Percentiles rank a stretch among this genome's conserved stretches.
Evolutionary conservation across 1,284 basidiomycete species (phyloP).

Genomic region (Earliella scabrosa): DNA sequence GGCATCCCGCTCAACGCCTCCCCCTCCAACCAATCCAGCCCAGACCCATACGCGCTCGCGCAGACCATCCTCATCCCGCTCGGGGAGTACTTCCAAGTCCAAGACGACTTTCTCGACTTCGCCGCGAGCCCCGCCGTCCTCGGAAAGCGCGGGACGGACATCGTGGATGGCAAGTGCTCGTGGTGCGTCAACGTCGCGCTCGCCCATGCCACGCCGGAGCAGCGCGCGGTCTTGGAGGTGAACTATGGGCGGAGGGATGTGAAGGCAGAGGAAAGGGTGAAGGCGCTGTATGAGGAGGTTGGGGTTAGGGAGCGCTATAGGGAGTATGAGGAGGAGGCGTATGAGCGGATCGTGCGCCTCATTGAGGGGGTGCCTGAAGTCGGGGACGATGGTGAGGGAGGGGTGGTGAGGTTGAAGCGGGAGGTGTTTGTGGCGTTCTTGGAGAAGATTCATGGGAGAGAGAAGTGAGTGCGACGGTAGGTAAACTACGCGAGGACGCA

Average conservation of each 20-base stretch:
- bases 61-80: constrained; percentile 88
- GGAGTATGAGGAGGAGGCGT: constrained; percentile 80
- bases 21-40: too few species aligned
- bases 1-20: constrained; percentile 58
- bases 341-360: constrained; percentile 66
- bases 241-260: constrained; percentile 90
- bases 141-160: constrained; percentile 98
- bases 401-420: constrained; percentile 65
- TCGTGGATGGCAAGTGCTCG: constrained; percentile 98
- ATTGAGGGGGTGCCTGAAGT: constrained; percentile 75
- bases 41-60: constrained; percentile 81
- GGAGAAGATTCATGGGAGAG: constrained; percentile 89
- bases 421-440: constrained; percentile 88
- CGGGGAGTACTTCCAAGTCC: constrained; percentile 98
- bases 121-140: constrained; percentile 90
- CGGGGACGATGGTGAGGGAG: constrained; percentile 29
- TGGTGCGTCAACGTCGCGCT: constrained; percentile 97
- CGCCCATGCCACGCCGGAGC: constrained; percentile 55
- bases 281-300: constrained; percentile 78
- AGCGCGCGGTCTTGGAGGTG: constrained; percentile 64
- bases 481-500: too few species aligned
- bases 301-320: constrained; percentile 73
- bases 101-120: constrained; percentile 98
- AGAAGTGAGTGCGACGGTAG: too few species aligned
- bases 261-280: constrained; percentile 68